phyloP scores from a whole-genome alignment of 2,329 filamentous ascomycete species.

The Thelonectria olida region DNA sequence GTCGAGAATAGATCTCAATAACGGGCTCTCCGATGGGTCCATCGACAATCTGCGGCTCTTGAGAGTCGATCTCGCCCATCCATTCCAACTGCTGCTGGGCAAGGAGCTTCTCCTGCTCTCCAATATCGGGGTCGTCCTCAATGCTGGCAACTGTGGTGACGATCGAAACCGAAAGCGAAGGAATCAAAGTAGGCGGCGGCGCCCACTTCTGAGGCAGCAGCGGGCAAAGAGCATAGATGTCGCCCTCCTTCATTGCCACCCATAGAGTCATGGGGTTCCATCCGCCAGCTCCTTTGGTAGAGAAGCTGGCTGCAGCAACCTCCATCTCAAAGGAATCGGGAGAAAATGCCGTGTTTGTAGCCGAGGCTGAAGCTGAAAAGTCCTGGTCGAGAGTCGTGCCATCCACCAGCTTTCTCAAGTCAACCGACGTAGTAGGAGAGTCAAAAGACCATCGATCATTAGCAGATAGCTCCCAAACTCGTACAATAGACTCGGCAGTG shows the following conservation, averaged over 20 bases:
- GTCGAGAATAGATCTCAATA: constrained; percentile 66
- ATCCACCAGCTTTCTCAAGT: constrained; percentile 88
- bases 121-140: constrained; percentile 66
- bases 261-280: constrained; percentile 98
- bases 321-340: constrained; percentile 94
- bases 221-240: constrained; percentile 93
- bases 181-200: constrained; percentile 77
- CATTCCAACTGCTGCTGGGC: constrained; percentile 73
- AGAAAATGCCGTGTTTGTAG: constrained; percentile 83
- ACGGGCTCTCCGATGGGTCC: constrained; percentile 57
- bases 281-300: constrained; percentile 72
- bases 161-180: constrained; percentile 84
- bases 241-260: constrained; percentile 93
- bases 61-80: constrained; percentile 72
- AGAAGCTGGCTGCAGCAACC: constrained; percentile 87
- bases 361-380: constrained; percentile 78
- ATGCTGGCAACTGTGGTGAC: constrained; percentile 75
- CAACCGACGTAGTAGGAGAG: constrained; percentile 81
- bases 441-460: constrained; percentile 89
- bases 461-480: constrained; percentile 90
- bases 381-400: constrained; percentile 85
- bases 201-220: constrained; percentile 89
- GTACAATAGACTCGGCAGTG: constrained; percentile 86
- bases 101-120: constrained; percentile 63
- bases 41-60: constrained; percentile 67